Evolutionary conservation across 495 filamentous ascomycete species (phyloP).

Genomic region (Annulohypoxylon stygium): DNA sequence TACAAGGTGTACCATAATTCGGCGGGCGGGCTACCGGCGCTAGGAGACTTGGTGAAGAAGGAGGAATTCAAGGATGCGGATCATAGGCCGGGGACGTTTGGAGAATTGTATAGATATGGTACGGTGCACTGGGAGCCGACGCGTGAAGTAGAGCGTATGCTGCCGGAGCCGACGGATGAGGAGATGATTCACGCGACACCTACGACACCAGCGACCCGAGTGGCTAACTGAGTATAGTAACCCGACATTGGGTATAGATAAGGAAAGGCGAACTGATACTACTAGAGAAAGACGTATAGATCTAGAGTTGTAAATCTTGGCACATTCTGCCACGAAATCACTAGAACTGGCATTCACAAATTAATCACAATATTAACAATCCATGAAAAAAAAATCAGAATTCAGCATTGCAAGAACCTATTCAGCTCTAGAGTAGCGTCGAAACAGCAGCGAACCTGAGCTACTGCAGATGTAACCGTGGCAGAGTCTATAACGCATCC

Average conservation of each 20-base stretch:
- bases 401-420: constrained; percentile 5
- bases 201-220: constrained; percentile 22
- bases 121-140: constrained; percentile 51
- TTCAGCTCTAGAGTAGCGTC: constrained; percentile 19
- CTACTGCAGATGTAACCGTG: constrained; percentile 10
- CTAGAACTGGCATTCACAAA: not conserved
- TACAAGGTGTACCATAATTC: constrained; percentile 50
- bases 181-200: constrained; percentile 41
- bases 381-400: not conserved
- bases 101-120: constrained; percentile 54
- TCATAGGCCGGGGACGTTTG: constrained; percentile 53
- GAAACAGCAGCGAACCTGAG: not conserved
- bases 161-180: constrained; percentile 24
- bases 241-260: not conserved
- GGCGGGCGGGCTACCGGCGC: constrained; percentile 33
- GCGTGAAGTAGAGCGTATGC: constrained; percentile 34
- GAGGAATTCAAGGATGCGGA: constrained; percentile 49
- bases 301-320: not conserved
- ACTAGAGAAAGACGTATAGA: not conserved
- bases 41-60: constrained; percentile 50
- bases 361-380: not conserved
- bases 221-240: not conserved
- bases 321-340: not conserved
- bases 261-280: not conserved
- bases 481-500: constrained; percentile 21